Base-by-base conservation (phyloP, 768 basidiomycete genomes). In the Mycena galericulata region DNA sequence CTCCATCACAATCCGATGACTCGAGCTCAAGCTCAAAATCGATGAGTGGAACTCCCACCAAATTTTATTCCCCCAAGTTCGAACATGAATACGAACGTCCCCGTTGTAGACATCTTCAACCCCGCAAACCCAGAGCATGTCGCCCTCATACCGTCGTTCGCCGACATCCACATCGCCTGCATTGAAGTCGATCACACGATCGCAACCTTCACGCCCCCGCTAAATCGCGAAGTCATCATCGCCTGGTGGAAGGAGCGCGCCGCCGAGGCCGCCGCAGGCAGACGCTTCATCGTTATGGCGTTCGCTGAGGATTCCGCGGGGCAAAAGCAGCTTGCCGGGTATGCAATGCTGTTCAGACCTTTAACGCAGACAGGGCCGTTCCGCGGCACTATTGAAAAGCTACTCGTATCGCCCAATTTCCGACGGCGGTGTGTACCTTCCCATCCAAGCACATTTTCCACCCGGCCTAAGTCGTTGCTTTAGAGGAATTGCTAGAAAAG, bases 131-230 rank as follows among this genome's bases (percentile, higher is more conserved):
- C 53, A 17, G n/a, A 2, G 6, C 63, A 65, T 53, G 18, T 27
- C 51, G 51, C 68, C 12, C 63, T 69, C 58, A 60, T 70, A 12
- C 59, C 65, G 1, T 15, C 69, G 0, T 54, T 70, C 24, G 65
- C 62, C 40, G 69, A 67, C 60, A 67, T 70, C 47, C 69, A 70
- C 59, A 66, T 70, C 45, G 64, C 63, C 5, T 70, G 69, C 69
- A 70, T 70, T 41, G 59, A 67, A 47, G 50, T 46, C 3, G 58
- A 61, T 40, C 49, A 70, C 27, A 70, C 60, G 2, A 67, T 70
- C 61, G 69, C 69, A 36, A 70, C n/a, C n/a, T n/a, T n/a, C n/a
- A n/a, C n/a, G n/a, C n/a, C n/a, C n/a, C n/a, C n/a, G n/a, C n/a
- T n/a, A 53, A 32, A 60, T 10, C 53, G 60, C 32, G 53, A 61